A percentile compares a stretch with the other conserved stretches of the same genome.
These are phyloP conservation scores for Chimonanthus praecox DNA, from an alignment of 164 flowering plant genomes.

Conservation along the genomic window DNA sequence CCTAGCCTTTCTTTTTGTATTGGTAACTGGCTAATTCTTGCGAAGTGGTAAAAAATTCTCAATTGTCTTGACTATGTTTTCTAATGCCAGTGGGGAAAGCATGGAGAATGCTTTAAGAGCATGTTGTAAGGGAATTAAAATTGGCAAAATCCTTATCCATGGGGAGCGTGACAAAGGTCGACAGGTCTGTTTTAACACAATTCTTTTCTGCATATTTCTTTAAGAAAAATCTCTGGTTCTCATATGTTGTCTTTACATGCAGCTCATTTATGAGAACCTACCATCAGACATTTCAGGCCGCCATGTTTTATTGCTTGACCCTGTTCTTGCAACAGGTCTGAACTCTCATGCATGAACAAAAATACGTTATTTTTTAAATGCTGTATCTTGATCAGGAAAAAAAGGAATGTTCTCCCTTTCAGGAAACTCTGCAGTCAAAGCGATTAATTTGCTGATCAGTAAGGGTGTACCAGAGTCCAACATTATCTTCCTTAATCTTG, in stretches of 20 bases:
- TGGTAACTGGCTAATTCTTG: no score
- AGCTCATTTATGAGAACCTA: constrained; percentile 80
- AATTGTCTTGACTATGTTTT: neutral
- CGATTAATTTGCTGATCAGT: constrained; percentile 57
- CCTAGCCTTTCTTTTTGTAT: no score
- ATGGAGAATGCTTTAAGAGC: constrained; percentile 92
- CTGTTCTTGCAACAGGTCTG: constrained; percentile 80
- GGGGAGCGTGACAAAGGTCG: constrained; percentile 48
- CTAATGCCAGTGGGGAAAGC: constrained; percentile 68
- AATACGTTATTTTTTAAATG: neutral
- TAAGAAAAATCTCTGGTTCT: neutral
- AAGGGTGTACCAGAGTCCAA: constrained; percentile 74
- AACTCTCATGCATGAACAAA: neutral
- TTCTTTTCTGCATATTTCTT: neutral
- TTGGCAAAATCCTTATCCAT: constrained; percentile 80
- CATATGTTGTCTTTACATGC: constrained; percentile 15
- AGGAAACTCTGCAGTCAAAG: constrained; percentile 80
- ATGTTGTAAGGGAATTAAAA: constrained; percentile 86
- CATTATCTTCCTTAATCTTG: constrained; percentile 77
- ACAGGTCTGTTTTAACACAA: constrained; percentile 33
- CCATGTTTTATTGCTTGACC: constrained; percentile 72
- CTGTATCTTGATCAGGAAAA: neutral
- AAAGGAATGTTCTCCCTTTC: constrained; percentile 2
- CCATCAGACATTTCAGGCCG: constrained; percentile 69
- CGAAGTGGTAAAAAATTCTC: no score